Evolutionary conservation across 2,329 filamentous ascomycete genomes (phyloP).

Genomic region (Incumbomyces delicatus): DNA sequence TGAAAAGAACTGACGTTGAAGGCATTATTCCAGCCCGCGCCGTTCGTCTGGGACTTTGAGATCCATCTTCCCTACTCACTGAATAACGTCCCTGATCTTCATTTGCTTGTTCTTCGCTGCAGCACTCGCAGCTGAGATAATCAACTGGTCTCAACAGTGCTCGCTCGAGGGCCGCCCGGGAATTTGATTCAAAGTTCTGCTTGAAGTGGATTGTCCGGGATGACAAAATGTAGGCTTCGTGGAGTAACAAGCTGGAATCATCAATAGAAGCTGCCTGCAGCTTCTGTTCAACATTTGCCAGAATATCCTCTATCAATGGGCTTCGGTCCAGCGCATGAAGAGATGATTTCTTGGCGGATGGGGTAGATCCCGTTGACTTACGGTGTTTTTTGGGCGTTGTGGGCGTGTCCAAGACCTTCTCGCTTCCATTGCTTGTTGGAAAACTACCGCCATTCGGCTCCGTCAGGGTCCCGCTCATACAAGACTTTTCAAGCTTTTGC

Average conservation of each 20-base stretch:
- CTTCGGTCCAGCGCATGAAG: neutral
- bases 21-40: constrained; percentile 38
- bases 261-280: constrained; percentile 38
- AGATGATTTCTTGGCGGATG: neutral
- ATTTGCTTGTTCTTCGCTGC: constrained; percentile 16
- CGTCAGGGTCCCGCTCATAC: no score
- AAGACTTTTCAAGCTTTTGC: no score
- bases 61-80: neutral
- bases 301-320: neutral
- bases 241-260: constrained; percentile 42
- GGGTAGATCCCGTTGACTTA: neutral
- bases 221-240: constrained; percentile 51
- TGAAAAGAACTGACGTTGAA: constrained; percentile 50
- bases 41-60: constrained; percentile 11
- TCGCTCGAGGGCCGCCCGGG: constrained; percentile 50
- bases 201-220: constrained; percentile 41
- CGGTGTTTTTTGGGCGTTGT: no score
- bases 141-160: constrained; percentile 51
- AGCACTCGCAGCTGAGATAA: constrained; percentile 49
- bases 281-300: constrained; percentile 27
- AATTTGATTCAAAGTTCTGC: constrained; percentile 48
- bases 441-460: no score
- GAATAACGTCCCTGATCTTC: neutral
- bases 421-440: neutral
- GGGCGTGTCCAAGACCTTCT: neutral